Percentiles rank a stretch among this genome's conserved stretches.
phyloP scores from a whole-genome alignment of 805 yeast species.

The Hanseniaspora valbyensis region DNA sequence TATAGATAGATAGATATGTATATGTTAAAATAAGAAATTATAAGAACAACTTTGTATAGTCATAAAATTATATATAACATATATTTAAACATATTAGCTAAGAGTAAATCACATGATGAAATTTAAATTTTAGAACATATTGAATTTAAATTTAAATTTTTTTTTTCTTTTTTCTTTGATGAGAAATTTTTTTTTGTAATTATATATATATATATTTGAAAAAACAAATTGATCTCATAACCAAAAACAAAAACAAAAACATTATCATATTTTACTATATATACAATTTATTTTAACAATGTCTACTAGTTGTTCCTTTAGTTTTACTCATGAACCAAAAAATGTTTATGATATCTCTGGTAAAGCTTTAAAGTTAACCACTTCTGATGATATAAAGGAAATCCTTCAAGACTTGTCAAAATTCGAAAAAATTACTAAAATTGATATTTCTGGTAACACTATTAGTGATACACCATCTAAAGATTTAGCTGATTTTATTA shows the following conservation, averaged over 20 bases:
- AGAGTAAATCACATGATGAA: too few relatives aligned
- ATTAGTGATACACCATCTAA: slow-evolving; percentile 83
- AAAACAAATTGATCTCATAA: background rate
- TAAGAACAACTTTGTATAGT: too few relatives aligned
- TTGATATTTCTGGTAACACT: slow-evolving; percentile 88
- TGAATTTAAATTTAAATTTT: too few relatives aligned
- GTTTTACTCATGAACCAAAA: slow-evolving; percentile 34
- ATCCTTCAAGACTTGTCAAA: slow-evolving; percentile 46
- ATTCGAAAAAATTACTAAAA: slow-evolving; percentile 34
- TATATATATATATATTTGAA: background rate
- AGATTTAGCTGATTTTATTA: slow-evolving; percentile 48
- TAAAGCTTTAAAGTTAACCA: slow-evolving; percentile 63
- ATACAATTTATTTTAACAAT: too few relatives aligned
- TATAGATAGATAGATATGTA: background rate
- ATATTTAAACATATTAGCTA: too few relatives aligned
- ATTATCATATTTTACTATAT: background rate
- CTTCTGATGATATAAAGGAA: slow-evolving; percentile 62
- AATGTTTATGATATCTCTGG: slow-evolving; percentile 57
- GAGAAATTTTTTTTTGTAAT: too few relatives aligned
- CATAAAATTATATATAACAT: too few relatives aligned
- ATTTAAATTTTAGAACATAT: too few relatives aligned
- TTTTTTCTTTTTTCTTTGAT: too few relatives aligned
- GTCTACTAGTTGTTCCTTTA: slow-evolving; percentile 33
- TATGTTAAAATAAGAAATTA: too few relatives aligned
- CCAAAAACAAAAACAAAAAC: slow-evolving; percentile 7